These are phyloP conservation scores for Scenedesmus sp. DNA, from an alignment of 163 green algal species.

Conservation along the genomic window DNA sequence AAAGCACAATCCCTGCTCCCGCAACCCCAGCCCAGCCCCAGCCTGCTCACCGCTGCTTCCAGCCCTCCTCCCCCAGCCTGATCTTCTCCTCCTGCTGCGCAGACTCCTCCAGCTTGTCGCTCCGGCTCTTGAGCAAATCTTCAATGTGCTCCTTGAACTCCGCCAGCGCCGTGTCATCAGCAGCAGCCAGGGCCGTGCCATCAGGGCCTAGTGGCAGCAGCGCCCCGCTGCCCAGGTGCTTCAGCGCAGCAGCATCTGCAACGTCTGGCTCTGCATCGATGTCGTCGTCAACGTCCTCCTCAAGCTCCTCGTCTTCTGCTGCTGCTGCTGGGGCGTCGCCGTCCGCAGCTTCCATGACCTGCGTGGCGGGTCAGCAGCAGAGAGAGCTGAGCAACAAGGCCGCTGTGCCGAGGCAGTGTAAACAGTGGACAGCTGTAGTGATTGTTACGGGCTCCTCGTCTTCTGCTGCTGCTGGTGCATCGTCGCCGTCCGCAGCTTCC, in stretches of 20 bases:
- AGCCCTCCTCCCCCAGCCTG: constrained; percentile 90
- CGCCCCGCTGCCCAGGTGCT: constrained; percentile 6
- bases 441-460: neutral
- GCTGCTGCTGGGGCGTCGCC: constrained; percentile 13
- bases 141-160: constrained; percentile 64
- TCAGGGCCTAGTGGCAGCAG: neutral
- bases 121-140: constrained; percentile 65
- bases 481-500: neutral
- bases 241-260: constrained; percentile 38
- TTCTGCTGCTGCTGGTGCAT: neutral
- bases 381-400: neutral
- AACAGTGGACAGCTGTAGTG: neutral
- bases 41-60: constrained; percentile 77
- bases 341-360: neutral
- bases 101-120: constrained; percentile 75
- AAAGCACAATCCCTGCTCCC: neutral
- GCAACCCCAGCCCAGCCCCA: constrained; percentile 49
- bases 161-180: constrained; percentile 45
- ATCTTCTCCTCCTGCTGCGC: constrained; percentile 82
- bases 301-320: constrained; percentile 17
- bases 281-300: neutral
- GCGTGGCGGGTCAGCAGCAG: neutral
- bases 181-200: constrained; percentile 21
- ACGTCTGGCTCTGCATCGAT: constrained; percentile 23
- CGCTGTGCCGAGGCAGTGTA: neutral